These are phyloP conservation scores for Curvularia spicifera DNA, from an alignment of 2,329 filamentous ascomycete genomes.

Conservation along the genomic window DNA sequence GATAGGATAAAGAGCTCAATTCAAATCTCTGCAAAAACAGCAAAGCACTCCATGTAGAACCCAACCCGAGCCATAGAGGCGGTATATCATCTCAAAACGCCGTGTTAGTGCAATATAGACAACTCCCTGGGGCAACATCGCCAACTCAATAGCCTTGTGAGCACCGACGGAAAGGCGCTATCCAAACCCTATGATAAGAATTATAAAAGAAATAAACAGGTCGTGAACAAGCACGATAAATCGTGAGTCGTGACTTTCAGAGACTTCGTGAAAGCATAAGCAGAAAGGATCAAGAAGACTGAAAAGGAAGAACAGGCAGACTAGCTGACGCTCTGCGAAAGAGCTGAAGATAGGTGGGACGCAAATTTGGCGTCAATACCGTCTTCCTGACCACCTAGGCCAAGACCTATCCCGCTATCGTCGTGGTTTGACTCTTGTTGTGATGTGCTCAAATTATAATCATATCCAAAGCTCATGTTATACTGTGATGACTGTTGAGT, in stretches of 20 bases:
- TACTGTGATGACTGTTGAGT: conserved; percentile 38
- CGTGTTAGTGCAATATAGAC: conserved; percentile 3
- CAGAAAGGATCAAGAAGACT: conserved; percentile 13
- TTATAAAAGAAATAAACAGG: conserved; percentile 17
- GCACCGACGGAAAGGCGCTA: conserved; percentile 6
- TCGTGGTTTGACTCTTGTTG: conserved; percentile 44
- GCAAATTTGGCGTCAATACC: conserved; percentile 46
- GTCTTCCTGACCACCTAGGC: conserved; percentile 45
- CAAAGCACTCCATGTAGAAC: conserved; percentile 6
- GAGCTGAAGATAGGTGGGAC: conserved; percentile 31
- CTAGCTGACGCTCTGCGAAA: conserved; percentile 33
- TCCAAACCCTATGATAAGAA: conserved; percentile 10
- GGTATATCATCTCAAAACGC: conserved; percentile 17
- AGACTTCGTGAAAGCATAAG: conserved; percentile 13
- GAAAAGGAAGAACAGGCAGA: conserved; percentile 11
- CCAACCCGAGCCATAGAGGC: conserved; percentile 11
- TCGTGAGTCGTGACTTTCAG: conserved; percentile 20
- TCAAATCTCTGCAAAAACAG: conserved; percentile 5
- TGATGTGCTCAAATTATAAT: conserved; percentile 39
- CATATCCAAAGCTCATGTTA: conserved; percentile 45
- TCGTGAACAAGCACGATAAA: conserved; percentile 12
- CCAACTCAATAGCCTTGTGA: conserved; percentile 2
- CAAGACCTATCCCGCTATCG: conserved; percentile 46
- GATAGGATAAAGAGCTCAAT: conserved; percentile 6
- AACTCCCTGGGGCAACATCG: conserved; percentile 1